These are phyloP conservation scores for Leccinum rimulosum DNA, from an alignment of 768 basidiomycete species.

Conservation along the genomic window DNA sequence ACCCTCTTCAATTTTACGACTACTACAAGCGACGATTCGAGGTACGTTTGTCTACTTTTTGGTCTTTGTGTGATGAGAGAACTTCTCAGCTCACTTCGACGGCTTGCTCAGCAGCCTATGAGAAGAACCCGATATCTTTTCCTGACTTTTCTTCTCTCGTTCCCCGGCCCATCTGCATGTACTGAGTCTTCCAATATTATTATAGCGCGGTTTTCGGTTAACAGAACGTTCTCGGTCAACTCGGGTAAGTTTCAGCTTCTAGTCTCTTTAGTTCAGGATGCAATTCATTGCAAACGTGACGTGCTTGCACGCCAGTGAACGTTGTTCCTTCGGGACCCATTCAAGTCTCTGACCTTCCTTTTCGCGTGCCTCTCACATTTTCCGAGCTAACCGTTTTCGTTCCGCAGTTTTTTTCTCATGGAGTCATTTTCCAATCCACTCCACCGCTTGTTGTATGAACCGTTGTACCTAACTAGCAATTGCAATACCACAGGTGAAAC, in stretches of 20 bases:
- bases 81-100: conserved; percentile 67
- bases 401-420: neutral
- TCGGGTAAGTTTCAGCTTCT: conserved; percentile 15
- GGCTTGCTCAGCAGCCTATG: conserved; percentile 44
- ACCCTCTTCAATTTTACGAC: neutral
- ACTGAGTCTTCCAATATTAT: neutral
- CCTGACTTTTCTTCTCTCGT: conserved; percentile 33
- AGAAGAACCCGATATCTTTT: conserved; percentile 47
- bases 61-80: conserved; percentile 28
- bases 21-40: neutral
- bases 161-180: neutral
- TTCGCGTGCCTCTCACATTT: neutral
- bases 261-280: conserved; percentile 38
- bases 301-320: conserved; percentile 56
- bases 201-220: no score
- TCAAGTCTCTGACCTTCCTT: conserved; percentile 68
- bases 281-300: conserved; percentile 49
- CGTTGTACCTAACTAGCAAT: conserved; percentile 17
- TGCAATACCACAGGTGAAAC: neutral
- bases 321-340: conserved; percentile 71
- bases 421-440: neutral
- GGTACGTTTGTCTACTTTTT: conserved; percentile 5
- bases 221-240: neutral
- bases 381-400: conserved; percentile 17
- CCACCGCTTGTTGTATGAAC: conserved; percentile 4